phyloP scores from a whole-genome alignment of 495 filamentous ascomycete species.

The Trichoderma reesei region DNA sequence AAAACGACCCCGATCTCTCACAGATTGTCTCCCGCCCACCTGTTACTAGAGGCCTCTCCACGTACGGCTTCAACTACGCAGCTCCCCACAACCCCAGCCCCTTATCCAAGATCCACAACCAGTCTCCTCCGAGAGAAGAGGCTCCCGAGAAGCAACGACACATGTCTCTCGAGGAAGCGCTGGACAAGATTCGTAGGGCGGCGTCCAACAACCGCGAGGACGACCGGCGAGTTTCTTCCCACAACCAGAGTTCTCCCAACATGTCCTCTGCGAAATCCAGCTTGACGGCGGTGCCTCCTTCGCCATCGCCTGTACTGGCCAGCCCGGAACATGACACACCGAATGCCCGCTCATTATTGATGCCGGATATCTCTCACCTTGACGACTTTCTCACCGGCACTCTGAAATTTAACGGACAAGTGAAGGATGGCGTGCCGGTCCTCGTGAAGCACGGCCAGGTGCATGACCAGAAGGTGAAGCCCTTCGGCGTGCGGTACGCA shows the following conservation, averaged over 20 bases:
- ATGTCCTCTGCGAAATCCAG: slow-evolving; percentile 11
- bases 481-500: slow-evolving; percentile 24
- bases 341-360: slow-evolving; percentile 24
- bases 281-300: slow-evolving; percentile 9
- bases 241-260: neutral
- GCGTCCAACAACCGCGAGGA: neutral
- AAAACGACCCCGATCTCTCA: slow-evolving; percentile 35
- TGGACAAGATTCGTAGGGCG: slow-evolving; percentile 1
- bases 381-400: slow-evolving; percentile 27
- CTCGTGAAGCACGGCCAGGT: slow-evolving; percentile 34
- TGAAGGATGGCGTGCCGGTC: slow-evolving; percentile 37
- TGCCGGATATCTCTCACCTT: slow-evolving; percentile 25
- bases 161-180: neutral
- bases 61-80: neutral
- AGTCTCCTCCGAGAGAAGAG: neutral
- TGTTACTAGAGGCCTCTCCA: neutral
- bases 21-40: slow-evolving; percentile 25
- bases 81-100: slow-evolving; percentile 9
- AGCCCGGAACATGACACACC: neutral
- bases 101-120: neutral
- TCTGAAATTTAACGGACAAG: slow-evolving; percentile 24
- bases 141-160: neutral
- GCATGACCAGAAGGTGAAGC: slow-evolving; percentile 22
- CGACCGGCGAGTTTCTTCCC: neutral
- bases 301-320: neutral